phyloP scores from a whole-genome alignment of 148 eudicot genomes.

The Heliamphora exappendiculata region DNA sequence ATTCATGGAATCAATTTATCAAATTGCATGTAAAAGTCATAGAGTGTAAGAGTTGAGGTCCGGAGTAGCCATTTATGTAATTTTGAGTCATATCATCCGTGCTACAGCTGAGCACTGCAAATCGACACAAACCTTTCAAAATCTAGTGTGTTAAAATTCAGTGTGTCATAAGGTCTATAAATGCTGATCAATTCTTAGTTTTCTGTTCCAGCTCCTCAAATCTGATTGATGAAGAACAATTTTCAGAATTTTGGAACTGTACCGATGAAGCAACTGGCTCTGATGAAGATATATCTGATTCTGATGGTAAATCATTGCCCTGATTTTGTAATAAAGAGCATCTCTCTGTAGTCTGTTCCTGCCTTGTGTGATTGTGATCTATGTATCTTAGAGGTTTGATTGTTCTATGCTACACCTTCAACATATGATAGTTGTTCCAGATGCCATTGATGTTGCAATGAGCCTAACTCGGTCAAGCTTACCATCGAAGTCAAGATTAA shows the following conservation, averaged over 20 bases:
- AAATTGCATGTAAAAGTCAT: not conserved
- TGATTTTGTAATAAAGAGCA: conserved; percentile 2
- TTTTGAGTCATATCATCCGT: not conserved
- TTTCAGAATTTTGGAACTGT: conserved; percentile 89
- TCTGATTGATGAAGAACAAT: conserved; percentile 28
- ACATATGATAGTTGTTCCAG: conserved; percentile 29
- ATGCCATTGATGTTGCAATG: conserved; percentile 43
- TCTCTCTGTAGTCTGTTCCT: not conserved
- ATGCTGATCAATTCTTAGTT: conserved; percentile 1
- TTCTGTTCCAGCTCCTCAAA: conserved; percentile 41
- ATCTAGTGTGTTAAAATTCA: not conserved
- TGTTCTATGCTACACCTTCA: not conserved
- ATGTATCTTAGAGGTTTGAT: conserved; percentile 6
- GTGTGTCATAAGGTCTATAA: not conserved
- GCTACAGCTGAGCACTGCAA: not conserved
- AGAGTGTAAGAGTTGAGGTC: not conserved
- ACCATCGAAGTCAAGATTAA: conserved; percentile 38
- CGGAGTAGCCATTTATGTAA: not conserved
- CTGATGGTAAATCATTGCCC: conserved; percentile 56
- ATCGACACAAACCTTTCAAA: not conserved
- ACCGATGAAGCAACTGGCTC: conserved; percentile 59
- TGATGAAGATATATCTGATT: conserved; percentile 86
- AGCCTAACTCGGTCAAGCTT: conserved; percentile 27
- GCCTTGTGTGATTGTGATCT: not conserved
- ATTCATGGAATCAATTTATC: not conserved